These are phyloP conservation scores for Solanum hybrid DNA, from an alignment of 305 asterid species.

Conservation along the genomic window DNA sequence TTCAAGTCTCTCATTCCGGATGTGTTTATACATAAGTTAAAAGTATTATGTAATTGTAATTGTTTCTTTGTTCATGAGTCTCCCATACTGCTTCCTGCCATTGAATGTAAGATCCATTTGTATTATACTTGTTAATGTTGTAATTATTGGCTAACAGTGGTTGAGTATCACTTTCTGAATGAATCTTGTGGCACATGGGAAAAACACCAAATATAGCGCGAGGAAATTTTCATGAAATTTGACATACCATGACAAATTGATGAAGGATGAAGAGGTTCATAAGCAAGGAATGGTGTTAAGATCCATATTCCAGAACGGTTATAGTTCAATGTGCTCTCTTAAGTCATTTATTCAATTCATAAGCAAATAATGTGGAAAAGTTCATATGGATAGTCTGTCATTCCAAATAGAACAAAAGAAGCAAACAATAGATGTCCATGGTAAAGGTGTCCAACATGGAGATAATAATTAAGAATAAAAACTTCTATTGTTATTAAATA, in stretches of 20 bases:
- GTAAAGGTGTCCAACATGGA: not conserved
- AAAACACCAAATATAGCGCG: no score
- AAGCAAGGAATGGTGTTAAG: not conserved
- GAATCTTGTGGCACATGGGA: not conserved
- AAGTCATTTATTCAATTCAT: not conserved
- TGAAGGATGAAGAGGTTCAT: not conserved
- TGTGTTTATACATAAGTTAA: no score
- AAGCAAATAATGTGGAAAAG: constrained; percentile 15
- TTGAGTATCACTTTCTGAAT: not conserved
- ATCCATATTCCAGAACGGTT: not conserved
- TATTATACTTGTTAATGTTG: not conserved
- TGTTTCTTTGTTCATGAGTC: no score
- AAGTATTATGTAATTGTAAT: not conserved
- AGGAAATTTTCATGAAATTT: no score
- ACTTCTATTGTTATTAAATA: not conserved
- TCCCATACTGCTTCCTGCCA: no score
- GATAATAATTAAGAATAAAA: not conserved
- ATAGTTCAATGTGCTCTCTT: not conserved
- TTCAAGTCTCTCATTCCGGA: no score
- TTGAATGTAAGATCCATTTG: not conserved
- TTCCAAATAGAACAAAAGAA: not conserved
- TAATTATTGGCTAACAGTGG: not conserved
- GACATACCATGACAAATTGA: not conserved
- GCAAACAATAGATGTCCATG: not conserved
- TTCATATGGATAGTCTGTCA: not conserved